phyloP scores from a whole-genome alignment of 805 yeast species.

The Yamadazyma scolyti region DNA sequence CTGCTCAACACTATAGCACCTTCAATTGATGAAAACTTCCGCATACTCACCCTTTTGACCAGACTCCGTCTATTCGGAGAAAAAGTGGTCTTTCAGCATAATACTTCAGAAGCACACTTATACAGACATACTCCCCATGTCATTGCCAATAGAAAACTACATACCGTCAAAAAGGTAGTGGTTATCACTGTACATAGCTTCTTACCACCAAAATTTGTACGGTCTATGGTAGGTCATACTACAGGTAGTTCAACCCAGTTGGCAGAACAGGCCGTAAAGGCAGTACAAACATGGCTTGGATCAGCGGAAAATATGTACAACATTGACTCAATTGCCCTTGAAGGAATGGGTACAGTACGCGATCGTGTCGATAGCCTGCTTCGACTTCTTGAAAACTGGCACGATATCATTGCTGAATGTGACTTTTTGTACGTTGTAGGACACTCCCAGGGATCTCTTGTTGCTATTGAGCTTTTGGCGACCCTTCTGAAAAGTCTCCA shows the following conservation, averaged over 20 bases:
- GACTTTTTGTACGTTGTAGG: conserved; percentile 32
- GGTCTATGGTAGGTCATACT: conserved; percentile 30
- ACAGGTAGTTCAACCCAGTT: conserved; percentile 32
- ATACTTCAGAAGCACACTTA: conserved; percentile 23
- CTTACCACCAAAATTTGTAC: conserved; percentile 37
- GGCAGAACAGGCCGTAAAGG: conserved; percentile 25
- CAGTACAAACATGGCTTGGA: conserved; percentile 25
- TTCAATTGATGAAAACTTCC: conserved; percentile 17
- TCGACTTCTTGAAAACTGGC: conserved; percentile 32
- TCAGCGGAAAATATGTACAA: conserved; percentile 13
- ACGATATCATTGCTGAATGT: conserved; percentile 18
- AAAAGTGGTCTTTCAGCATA: conserved; percentile 17
- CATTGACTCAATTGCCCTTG: conserved; percentile 36
- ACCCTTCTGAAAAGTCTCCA: conserved; percentile 12
- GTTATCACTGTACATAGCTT: conserved; percentile 38
- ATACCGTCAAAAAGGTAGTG: conserved; percentile 18
- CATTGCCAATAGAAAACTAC: conserved; percentile 9
- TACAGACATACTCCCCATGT: conserved; percentile 13
- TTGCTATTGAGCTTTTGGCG: conserved; percentile 26
- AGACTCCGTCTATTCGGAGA: conserved; percentile 20
- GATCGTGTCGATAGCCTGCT: conserved; percentile 24
- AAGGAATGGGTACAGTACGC: conserved; percentile 34
- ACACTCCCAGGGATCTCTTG: conserved; percentile 32
- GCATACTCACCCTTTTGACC: conserved; percentile 21
- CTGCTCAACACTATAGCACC: conserved; percentile 10